phyloP scores from a whole-genome alignment of 2,329 filamentous ascomycete genomes.

The Microcyclosporella mali region DNA sequence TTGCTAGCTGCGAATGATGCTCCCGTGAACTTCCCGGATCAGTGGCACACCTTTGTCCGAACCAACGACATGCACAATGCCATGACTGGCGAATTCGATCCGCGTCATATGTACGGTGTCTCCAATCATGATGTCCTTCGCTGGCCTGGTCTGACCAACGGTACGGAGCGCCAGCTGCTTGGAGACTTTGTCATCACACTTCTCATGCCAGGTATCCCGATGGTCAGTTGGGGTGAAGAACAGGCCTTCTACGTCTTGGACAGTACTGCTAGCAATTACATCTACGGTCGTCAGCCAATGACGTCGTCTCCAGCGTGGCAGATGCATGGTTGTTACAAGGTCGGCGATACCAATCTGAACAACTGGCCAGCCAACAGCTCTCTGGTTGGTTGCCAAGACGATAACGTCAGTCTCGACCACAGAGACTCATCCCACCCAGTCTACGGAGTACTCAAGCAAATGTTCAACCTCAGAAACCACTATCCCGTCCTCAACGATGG shows the following conservation, averaged over 20 bases:
- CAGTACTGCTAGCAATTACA: conserved; percentile 58
- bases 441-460: conserved; percentile 55
- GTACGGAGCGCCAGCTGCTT: conserved; percentile 52
- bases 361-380: conserved; percentile 53
- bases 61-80: conserved; percentile 57
- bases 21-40: conserved; percentile 47
- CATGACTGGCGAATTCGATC: conserved; percentile 56
- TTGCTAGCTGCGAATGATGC: conserved; percentile 49
- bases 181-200: conserved; percentile 55
- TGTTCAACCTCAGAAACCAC: conserved; percentile 54
- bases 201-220: conserved; percentile 55
- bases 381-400: conserved; percentile 51
- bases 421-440: conserved; percentile 57
- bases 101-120: conserved; percentile 58
- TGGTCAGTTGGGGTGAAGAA: conserved; percentile 60
- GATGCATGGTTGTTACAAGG: conserved; percentile 57
- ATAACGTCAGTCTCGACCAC: conserved; percentile 54
- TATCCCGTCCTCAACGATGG: conserved; percentile 57
- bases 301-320: conserved; percentile 57
- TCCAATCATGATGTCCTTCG: conserved; percentile 62
- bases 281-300: conserved; percentile 60
- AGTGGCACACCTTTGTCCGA: conserved; percentile 52
- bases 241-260: conserved; percentile 60
- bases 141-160: conserved; percentile 55
- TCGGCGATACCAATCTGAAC: conserved; percentile 52